Conservation (phyloP, 768 basidiomycete genomes). For the Cyclocybe aegerita region DNA sequence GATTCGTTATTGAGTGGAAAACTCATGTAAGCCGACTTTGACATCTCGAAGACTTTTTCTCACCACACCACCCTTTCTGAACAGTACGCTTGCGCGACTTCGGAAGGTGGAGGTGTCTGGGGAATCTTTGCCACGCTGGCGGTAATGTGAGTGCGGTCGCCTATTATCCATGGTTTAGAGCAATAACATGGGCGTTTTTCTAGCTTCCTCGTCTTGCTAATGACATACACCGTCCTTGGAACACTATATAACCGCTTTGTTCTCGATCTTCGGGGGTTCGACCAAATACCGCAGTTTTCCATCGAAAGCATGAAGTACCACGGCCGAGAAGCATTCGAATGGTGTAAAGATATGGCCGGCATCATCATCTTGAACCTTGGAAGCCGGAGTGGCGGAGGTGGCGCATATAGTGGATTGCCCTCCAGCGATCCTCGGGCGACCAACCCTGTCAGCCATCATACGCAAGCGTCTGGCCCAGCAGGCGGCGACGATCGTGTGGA, state of each 20-base stretch:
- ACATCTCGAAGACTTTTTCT: background rate
- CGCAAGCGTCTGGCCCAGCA: constrained; percentile 24
- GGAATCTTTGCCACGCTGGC: constrained; percentile 55
- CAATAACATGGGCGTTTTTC: background rate
- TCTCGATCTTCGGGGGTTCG: constrained; percentile 66
- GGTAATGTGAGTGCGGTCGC: constrained; percentile 49
- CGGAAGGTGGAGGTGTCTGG: constrained; percentile 49
- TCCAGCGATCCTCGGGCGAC: constrained; percentile 19
- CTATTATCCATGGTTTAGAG: background rate
- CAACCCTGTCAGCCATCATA: constrained; percentile 43
- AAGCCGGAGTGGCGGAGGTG: constrained; percentile 9
- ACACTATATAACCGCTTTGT: constrained; percentile 79
- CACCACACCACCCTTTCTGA: constrained; percentile 1
- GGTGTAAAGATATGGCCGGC: constrained; percentile 36
- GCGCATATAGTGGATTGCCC: constrained; percentile 14
- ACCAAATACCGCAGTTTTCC: constrained; percentile 70
- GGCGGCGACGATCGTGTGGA: constrained; percentile 16
- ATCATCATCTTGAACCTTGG: constrained; percentile 23
- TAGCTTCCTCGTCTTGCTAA: constrained; percentile 56
- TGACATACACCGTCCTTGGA: constrained; percentile 66
- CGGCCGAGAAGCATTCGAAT: constrained; percentile 39
- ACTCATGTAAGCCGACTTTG: constrained; percentile 56
- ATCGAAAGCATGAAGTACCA: constrained; percentile 52
- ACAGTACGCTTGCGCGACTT: constrained; percentile 73
- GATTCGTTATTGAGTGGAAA: constrained; percentile 82